Evolutionary conservation across 495 filamentous ascomycete species (phyloP).

Genomic region (Talaromyces wortmannii): DNA sequence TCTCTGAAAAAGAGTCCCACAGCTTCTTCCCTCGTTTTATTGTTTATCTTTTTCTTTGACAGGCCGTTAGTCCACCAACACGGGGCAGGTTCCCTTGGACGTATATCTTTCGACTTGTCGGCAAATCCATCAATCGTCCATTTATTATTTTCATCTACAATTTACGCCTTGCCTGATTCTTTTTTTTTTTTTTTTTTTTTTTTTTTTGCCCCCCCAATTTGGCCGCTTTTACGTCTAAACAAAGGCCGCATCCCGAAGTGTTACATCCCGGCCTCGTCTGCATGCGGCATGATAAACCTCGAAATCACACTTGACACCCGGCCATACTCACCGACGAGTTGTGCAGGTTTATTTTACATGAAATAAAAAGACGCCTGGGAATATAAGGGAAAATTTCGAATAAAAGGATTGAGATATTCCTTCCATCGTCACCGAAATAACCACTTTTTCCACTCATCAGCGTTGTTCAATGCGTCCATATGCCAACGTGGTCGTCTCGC

Average conservation of each 20-base stretch:
- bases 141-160: no score
- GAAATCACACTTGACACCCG: background rate
- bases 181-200: no score
- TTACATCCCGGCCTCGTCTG: background rate
- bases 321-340: background rate
- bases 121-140: no score
- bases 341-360: background rate
- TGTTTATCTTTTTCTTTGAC: no score
- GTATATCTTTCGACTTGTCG: no score
- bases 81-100: no score
- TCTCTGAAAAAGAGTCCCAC: no score
- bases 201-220: no score
- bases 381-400: background rate
- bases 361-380: background rate
- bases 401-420: background rate
- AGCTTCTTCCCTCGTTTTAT: no score
- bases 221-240: background rate
- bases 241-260: background rate
- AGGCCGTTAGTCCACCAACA: no score
- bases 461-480: conserved; percentile 23
- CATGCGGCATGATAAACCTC: background rate
- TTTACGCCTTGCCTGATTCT: no score
- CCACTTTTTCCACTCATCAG: background rate
- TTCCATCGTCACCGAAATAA: background rate
- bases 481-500: conserved; percentile 33